A percentile compares a stretch with the other conserved stretches of the same genome.
Conservation (phyloP, 2,329 filamentous ascomycete genomes). For the Drechslerella coelobrocha region DNA sequence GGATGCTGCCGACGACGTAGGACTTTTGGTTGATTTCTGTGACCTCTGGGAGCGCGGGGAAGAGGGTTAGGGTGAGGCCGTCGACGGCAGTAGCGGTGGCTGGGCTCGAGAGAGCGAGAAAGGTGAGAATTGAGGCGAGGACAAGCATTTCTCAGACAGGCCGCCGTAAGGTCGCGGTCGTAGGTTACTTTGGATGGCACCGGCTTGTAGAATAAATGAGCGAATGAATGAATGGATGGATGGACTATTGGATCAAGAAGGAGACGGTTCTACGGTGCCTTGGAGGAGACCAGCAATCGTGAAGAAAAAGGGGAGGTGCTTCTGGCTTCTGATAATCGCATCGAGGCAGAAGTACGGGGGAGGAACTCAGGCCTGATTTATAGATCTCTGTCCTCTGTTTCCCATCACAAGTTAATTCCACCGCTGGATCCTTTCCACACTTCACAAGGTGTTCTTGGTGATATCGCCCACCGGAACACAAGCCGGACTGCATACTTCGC, state of each 20-base stretch:
- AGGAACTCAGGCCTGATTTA: background rate
- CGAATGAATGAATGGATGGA: background rate
- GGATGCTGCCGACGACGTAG: slow-evolving; percentile 7
- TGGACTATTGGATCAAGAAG: background rate
- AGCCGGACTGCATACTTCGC: too few species aligned
- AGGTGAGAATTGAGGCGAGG: background rate
- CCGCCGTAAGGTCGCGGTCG: background rate
- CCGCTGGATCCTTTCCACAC: too few species aligned
- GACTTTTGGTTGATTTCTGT: slow-evolving; percentile 26
- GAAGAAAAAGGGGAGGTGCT: too few species aligned
- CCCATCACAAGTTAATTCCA: too few species aligned
- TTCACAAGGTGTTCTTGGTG: too few species aligned
- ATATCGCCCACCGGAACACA: too few species aligned
- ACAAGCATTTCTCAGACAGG: background rate
- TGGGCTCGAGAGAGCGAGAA: background rate
- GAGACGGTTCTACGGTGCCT: background rate
- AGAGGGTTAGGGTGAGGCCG: slow-evolving; percentile 17
- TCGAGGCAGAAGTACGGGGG: background rate
- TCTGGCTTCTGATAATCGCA: too few species aligned
- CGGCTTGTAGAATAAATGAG: too few species aligned
- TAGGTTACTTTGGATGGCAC: background rate
- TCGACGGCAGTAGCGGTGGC: background rate
- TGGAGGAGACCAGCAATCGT: too few species aligned
- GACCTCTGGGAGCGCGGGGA: slow-evolving; percentile 37
- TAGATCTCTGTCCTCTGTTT: background rate